A percentile compares a stretch with the other conserved stretches of the same genome.
These are phyloP conservation scores for Psilocybe cubensis DNA, from an alignment of 768 basidiomycete genomes.

Conservation along the genomic window DNA sequence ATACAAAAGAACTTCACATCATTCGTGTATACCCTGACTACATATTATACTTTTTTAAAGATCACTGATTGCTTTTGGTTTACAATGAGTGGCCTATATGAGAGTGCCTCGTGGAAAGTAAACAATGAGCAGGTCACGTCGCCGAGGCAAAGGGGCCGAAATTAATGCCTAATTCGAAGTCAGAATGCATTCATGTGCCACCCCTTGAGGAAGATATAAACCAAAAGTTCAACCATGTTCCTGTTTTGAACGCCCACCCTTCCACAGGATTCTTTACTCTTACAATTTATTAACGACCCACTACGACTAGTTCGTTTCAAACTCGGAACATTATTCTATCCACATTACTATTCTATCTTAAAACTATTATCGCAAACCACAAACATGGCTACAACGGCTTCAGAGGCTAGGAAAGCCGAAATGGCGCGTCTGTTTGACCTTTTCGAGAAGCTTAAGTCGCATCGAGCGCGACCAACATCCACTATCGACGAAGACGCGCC, in stretches of 20 bases:
- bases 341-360: neutral
- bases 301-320: neutral
- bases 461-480: constrained; percentile 37
- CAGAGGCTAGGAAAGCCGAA: constrained; percentile 49
- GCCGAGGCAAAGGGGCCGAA: neutral
- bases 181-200: constrained; percentile 8
- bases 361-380: neutral
- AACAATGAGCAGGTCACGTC: constrained; percentile 6
- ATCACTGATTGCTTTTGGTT: neutral
- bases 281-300: neutral
- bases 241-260: neutral
- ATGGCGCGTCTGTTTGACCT: constrained; percentile 56
- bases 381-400: constrained; percentile 16
- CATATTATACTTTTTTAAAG: too few species aligned
- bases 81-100: neutral
- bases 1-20: neutral
- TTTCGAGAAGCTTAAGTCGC: constrained; percentile 56
- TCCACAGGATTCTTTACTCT: neutral
- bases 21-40: neutral
- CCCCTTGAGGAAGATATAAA: constrained; percentile 1
- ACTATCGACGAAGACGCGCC: constrained; percentile 20
- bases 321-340: neutral
- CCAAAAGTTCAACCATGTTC: neutral
- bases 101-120: neutral
- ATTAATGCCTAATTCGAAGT: neutral